Evolutionary conservation across 2,329 filamentous ascomycete genomes (phyloP).

Genomic region (Hypoxylon sp.): DNA sequence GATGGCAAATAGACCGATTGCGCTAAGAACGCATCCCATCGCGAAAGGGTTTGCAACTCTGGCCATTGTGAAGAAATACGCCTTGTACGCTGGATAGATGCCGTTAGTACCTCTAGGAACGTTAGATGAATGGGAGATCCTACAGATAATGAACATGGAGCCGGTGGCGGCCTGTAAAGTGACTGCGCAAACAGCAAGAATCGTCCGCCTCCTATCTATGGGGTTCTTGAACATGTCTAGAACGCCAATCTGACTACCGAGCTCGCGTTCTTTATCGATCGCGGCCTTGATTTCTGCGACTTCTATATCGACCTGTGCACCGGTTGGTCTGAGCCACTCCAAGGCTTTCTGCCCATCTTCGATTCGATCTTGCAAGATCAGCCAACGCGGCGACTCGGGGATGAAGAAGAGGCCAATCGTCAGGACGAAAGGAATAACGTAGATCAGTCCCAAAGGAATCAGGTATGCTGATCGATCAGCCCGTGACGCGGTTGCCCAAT

Average conservation of each 20-base stretch:
- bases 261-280: conserved; percentile 55
- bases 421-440: conserved; percentile 51
- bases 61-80: conserved; percentile 70
- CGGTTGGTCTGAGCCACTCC: conserved; percentile 56
- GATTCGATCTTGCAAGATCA: conserved; percentile 49
- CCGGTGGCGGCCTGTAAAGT: conserved; percentile 63
- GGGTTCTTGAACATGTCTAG: conserved; percentile 63
- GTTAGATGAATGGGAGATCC: background rate
- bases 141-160: conserved; percentile 63
- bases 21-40: conserved; percentile 66
- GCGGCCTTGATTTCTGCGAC: conserved; percentile 55
- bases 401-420: conserved; percentile 52
- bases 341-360: conserved; percentile 56
- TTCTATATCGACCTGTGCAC: conserved; percentile 53
- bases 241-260: conserved; percentile 56
- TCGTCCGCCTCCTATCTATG: conserved; percentile 61
- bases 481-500: conserved; percentile 55
- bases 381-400: conserved; percentile 55
- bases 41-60: conserved; percentile 65
- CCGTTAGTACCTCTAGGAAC: background rate
- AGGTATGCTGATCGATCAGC: conserved; percentile 53
- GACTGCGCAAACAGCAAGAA: conserved; percentile 60
- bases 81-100: conserved; percentile 60
- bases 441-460: conserved; percentile 54
- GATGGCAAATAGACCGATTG: conserved; percentile 65